These are phyloP conservation scores for Neoascochyta sp. DNA, from an alignment of 2,329 filamentous ascomycete genomes.

Conservation along the genomic window DNA sequence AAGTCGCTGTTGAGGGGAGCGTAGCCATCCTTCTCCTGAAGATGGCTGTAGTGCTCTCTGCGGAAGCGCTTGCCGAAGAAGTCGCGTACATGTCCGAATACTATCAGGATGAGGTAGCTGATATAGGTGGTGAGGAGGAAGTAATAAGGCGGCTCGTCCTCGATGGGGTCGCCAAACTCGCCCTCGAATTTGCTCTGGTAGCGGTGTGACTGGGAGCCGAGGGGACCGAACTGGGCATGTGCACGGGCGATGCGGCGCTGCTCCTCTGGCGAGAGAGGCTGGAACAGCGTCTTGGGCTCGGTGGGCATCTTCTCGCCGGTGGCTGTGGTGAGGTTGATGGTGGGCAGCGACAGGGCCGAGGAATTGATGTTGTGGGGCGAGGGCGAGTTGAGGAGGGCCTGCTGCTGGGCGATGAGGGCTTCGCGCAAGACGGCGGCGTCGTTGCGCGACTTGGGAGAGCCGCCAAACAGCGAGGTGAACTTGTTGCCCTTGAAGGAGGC, in stretches of 20 bases:
- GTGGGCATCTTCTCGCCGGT: slow-evolving; percentile 70
- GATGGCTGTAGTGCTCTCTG: slow-evolving; percentile 77
- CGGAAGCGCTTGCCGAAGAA: slow-evolving; percentile 97
- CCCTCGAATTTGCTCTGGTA: slow-evolving; percentile 88
- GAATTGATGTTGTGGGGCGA: slow-evolving; percentile 65
- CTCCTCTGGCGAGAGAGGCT: slow-evolving; percentile 83
- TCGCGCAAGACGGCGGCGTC: slow-evolving; percentile 62
- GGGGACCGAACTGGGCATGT: slow-evolving; percentile 87
- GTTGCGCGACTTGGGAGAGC: slow-evolving; percentile 69
- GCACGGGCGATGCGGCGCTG: slow-evolving; percentile 68
- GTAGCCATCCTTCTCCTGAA: slow-evolving; percentile 82
- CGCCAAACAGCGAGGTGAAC: slow-evolving; percentile 79
- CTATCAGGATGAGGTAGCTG: slow-evolving; percentile 92
- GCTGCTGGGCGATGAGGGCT: slow-evolving; percentile 57
- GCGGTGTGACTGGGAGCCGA: slow-evolving; percentile 74
- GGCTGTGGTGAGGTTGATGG: slow-evolving; percentile 86
- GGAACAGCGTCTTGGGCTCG: slow-evolving; percentile 78
- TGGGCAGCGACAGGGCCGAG: slow-evolving; percentile 75
- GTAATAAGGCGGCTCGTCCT: slow-evolving; percentile 96
- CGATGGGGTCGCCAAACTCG: slow-evolving; percentile 74
- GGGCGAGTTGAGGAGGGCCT: slow-evolving; percentile 60
- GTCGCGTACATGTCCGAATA: slow-evolving; percentile 91
- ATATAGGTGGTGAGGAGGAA: slow-evolving; percentile 97
- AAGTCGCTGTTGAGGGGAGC: slow-evolving; percentile 96
- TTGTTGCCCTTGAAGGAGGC: slow-evolving; percentile 61